These are phyloP conservation scores for Penicillium sp. DNA, from an alignment of 2,329 filamentous ascomycete genomes.

Conservation along the genomic window DNA sequence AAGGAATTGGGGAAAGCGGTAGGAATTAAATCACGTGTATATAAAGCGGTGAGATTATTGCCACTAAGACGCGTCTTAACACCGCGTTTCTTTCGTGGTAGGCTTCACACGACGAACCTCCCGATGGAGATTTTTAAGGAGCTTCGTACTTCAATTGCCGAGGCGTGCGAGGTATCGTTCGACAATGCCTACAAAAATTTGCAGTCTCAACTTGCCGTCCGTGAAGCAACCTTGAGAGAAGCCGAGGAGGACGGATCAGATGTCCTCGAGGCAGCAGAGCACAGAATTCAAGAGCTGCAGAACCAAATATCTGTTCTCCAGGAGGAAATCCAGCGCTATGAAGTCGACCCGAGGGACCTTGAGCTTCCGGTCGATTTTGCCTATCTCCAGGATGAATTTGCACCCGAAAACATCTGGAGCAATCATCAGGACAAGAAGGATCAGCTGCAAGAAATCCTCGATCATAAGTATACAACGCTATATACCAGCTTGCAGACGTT, in stretches of 20 bases:
- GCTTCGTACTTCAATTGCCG: constrained; percentile 30
- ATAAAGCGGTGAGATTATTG: constrained; percentile 9
- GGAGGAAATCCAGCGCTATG: constrained; percentile 20
- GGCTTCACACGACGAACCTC: not conserved
- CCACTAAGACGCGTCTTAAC: constrained; percentile 12
- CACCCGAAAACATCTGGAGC: constrained; percentile 24
- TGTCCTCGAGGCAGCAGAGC: constrained; percentile 19
- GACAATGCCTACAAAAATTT: constrained; percentile 28
- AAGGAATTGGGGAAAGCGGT: constrained; percentile 6
- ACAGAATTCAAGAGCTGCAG: constrained; percentile 22
- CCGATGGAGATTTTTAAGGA: constrained; percentile 32
- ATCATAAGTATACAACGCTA: constrained; percentile 32
- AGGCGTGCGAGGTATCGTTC: constrained; percentile 29
- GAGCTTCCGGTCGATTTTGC: constrained; percentile 12
- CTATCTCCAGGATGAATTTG: constrained; percentile 27
- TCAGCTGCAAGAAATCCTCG: constrained; percentile 20
- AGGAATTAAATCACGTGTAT: not conserved
- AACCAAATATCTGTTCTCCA: constrained; percentile 21
- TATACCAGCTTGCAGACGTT: constrained; percentile 33
- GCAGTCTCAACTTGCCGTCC: constrained; percentile 21
- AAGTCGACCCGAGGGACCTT: constrained; percentile 12
- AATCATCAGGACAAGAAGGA: constrained; percentile 9
- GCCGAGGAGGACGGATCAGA: constrained; percentile 20
- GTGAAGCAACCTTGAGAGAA: constrained; percentile 22
- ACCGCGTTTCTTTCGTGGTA: constrained; percentile 1